Evolutionary conservation across 441 rosid species (phyloP), one percentile per base, ranked within the genome.

Genomic region (Rhodomyrtus psidioides): DNA sequence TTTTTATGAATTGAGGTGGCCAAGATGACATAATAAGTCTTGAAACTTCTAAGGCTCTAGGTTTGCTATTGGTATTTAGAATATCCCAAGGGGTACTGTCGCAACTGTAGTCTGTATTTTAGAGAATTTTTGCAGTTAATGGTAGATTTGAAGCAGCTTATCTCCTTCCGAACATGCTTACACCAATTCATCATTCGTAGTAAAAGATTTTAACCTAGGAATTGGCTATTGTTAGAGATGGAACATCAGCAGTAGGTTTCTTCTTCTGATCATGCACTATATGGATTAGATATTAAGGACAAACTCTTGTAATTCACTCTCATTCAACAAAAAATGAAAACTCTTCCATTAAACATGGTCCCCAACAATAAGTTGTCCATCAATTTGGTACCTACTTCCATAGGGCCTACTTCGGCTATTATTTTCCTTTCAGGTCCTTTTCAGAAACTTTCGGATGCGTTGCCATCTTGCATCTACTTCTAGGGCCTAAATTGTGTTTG

Each of bases 1-100:
- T 34, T 34, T 34, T 4, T 2, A 34, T 34, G 34, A 34, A 34
- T 34, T 34, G 34, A 34, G 34, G 34, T 34, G 34, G 34, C 34
- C 34, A 34, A 34, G 34, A 34, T 34, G 34, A 34, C 34, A 34
- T 34, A 34, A 34, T 34, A 34, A 34, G 34, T 34, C 34, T 4
- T 34, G 34, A 34, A 34, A 34, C 34, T 34, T 34, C 34, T 34
- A 34, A 34, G 34, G 34, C 34, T 34, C 34, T 34, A 34, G 34
- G 34, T 34, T 34, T 34, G 34, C 34, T 34, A 34, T 34, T 34
- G 34, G 34, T 34, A 34, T 34, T 34, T 34, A 34, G 34, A 34
- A 34, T 34, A 34, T 34, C 34, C 44, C 0, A 0, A 9, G 44
- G 0, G 51, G 51, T 17, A 8, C 10, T 27, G 3, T 30, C 13